Base-by-base conservation (phyloP, 495 filamentous ascomycete genomes). In the Penicillium cosmopolitanum region DNA sequence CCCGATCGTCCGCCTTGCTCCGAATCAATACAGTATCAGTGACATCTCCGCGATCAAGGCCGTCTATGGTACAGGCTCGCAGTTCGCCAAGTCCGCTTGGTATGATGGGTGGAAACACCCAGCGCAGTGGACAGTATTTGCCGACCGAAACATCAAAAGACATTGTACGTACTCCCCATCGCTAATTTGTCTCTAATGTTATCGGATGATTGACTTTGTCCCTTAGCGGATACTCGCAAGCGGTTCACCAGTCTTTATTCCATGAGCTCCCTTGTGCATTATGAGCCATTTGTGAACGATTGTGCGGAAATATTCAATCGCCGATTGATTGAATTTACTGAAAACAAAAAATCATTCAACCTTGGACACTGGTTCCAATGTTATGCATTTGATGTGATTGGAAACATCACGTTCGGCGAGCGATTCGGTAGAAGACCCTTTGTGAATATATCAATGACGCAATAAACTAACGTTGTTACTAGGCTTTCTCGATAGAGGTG, bases 351-450 rank as follows among this genome's bases (percentile, higher is more conserved):
- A 18, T 38, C 40, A 1, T 64, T 82, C 10, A 75, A 87, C 58
- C 70, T 87, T 3, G 74, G 74, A 0, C 70, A 80, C 55, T 85
- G 82, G 81, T 70, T 85, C 34, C 83, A 84, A 59, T 85, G 76
- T 50, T 87, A 82, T 60, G 82, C 84, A 0, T 85, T 85, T 60
- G 85, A 86, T 57, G 83, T 87, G 2, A 88, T 89, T 59, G 85
- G 85, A 35, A 80, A 87, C 61, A 86, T 90, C 62, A 87, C 85
- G 3, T 89, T 86, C 61, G 80, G 80, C 52, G 82, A 87, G 60
- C 75, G 84, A 10, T 85, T 89, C 64, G 75, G 74, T 74, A 53
- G 3, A 50, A 52, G 23, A 57, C 35, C 15, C 55, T 7, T 34
- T 65, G 33, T 52, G 8, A 31, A 31, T 9, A 38, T 15, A 18